Conservation (phyloP, 2,329 filamentous ascomycete species). For the Fusarium paranaense region DNA sequence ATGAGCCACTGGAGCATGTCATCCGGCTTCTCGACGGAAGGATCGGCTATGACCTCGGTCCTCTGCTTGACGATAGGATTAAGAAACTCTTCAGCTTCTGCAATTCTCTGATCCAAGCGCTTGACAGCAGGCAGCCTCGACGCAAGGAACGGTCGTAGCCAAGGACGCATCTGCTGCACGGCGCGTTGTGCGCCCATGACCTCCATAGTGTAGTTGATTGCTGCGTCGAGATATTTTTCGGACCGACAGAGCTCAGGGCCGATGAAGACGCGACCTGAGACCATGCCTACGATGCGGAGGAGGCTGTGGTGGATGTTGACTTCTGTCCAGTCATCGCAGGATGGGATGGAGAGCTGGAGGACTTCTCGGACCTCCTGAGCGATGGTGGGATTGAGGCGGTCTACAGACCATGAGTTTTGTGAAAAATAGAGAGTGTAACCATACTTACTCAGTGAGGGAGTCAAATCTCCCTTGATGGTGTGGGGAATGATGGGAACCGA, state of each 20-base stretch:
- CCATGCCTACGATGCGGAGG: constrained; percentile 58
- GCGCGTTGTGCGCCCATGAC: constrained; percentile 51
- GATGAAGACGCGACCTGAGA: constrained; percentile 61
- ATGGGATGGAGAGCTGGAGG: constrained; percentile 50
- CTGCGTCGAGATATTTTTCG: constrained; percentile 58
- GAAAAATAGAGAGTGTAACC: neutral
- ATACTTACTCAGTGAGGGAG: constrained; percentile 50
- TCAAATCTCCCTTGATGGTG: constrained; percentile 48
- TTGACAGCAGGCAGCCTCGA: constrained; percentile 50
- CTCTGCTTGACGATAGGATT: constrained; percentile 50
- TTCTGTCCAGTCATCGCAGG: constrained; percentile 54
- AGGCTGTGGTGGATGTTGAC: constrained; percentile 55
- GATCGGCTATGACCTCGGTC: constrained; percentile 20
- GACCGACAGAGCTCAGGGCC: constrained; percentile 59
- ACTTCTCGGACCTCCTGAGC: constrained; percentile 52
- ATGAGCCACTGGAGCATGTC: constrained; percentile 63
- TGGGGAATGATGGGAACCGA: constrained; percentile 42
- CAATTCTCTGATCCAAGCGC: constrained; percentile 46
- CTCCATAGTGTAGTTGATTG: constrained; percentile 61
- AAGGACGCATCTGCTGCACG: constrained; percentile 44
- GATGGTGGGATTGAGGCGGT: constrained; percentile 51
- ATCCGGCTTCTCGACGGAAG: constrained; percentile 50
- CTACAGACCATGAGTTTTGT: neutral
- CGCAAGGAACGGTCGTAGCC: constrained; percentile 50
- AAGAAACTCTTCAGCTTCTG: constrained; percentile 51